phyloP scores from a whole-genome alignment of 2,329 filamentous ascomycete species.

The Ophiosphaerella narmari region DNA sequence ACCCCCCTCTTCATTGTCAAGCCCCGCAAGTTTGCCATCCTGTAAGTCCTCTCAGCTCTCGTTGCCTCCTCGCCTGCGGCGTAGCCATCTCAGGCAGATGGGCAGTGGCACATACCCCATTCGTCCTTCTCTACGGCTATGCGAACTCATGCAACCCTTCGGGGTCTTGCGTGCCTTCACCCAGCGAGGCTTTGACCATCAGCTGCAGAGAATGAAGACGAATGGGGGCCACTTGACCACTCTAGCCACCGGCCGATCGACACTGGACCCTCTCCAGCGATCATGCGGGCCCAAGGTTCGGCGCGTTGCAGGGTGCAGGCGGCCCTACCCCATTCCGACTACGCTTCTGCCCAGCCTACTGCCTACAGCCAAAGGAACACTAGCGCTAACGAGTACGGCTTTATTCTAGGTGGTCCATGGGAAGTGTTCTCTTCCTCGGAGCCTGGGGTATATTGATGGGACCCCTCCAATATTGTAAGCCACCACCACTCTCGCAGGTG shows the following conservation, averaged over 20 bases:
- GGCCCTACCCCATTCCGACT: slow-evolving; percentile 36
- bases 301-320: slow-evolving; percentile 42
- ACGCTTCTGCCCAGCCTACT: slow-evolving; percentile 24
- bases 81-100: slow-evolving; percentile 24
- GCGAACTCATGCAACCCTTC: slow-evolving; percentile 35
- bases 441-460: slow-evolving; percentile 97
- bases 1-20: slow-evolving; percentile 69
- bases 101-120: slow-evolving; percentile 32
- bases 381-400: slow-evolving; percentile 44
- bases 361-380: slow-evolving; percentile 29
- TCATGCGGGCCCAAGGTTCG: slow-evolving; percentile 49
- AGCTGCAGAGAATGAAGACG: slow-evolving; percentile 24
- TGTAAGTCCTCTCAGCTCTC: slow-evolving; percentile 70
- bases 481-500: slow-evolving; percentile 28
- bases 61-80: slow-evolving; percentile 12
- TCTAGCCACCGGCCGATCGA: slow-evolving; percentile 44
- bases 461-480: slow-evolving; percentile 70
- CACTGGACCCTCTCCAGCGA: slow-evolving; percentile 41
- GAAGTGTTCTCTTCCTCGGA: slow-evolving; percentile 83
- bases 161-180: slow-evolving; percentile 13
- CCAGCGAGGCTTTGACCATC: slow-evolving; percentile 14
- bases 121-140: slow-evolving; percentile 32
- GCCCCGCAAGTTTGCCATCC: slow-evolving; percentile 91
- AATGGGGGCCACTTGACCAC: slow-evolving; percentile 40
- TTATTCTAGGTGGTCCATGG: slow-evolving; percentile 83